phyloP scores from a whole-genome alignment of 306 rosid species.

The Macrotyloma uniflorum region DNA sequence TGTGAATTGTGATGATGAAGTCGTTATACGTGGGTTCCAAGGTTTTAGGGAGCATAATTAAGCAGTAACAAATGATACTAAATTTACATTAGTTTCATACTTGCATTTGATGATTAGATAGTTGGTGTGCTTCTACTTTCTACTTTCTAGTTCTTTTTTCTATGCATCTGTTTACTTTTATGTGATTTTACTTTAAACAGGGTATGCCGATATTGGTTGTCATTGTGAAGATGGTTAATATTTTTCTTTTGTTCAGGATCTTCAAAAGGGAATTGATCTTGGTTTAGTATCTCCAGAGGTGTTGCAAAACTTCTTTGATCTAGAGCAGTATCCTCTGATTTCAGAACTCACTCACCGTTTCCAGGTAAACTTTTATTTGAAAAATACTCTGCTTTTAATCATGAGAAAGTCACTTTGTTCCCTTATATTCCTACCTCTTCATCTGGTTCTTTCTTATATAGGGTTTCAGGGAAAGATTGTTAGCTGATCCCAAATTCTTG shows the following conservation, averaged over 20 bases:
- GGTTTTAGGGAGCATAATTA: constrained; percentile 17
- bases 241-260: constrained; percentile 63
- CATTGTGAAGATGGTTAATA: neutral
- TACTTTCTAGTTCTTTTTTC: constrained; percentile 14
- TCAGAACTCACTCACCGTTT: constrained; percentile 87
- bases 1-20: constrained; percentile 33
- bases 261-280: constrained; percentile 95
- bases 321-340: constrained; percentile 87
- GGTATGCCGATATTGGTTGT: constrained; percentile 20
- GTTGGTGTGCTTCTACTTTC: constrained; percentile 11
- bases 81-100: constrained; percentile 8
- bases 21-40: constrained; percentile 6
- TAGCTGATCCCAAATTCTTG: constrained; percentile 96
- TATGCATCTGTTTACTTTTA: constrained; percentile 17
- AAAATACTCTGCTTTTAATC: constrained; percentile 26
- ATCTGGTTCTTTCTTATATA: constrained; percentile 49
- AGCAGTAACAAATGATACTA: neutral
- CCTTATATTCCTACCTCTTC: constrained; percentile 10
- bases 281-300: constrained; percentile 97
- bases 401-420: constrained; percentile 26
- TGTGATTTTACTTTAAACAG: constrained; percentile 20
- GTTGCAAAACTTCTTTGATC: constrained; percentile 88
- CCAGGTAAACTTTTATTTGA: constrained; percentile 62
- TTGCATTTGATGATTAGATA: constrained; percentile 25
- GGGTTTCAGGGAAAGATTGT: constrained; percentile 98